phyloP scores from a whole-genome alignment of 805 yeast genomes.

The Tetrapisispora fleetii region DNA sequence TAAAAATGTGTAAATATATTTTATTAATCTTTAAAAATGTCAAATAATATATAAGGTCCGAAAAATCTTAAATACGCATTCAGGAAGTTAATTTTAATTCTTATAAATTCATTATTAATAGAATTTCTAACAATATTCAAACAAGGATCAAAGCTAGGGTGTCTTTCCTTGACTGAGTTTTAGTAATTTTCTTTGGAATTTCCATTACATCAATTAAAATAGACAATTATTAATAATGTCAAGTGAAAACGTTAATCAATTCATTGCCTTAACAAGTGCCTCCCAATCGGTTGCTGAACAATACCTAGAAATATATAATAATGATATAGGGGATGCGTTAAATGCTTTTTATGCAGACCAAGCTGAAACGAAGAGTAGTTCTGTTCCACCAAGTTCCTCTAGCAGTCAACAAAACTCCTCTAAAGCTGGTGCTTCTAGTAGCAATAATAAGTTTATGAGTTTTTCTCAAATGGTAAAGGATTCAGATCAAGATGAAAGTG shows the following conservation, averaged over 20 bases:
- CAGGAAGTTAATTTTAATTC: too few species aligned
- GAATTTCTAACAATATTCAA: too few species aligned
- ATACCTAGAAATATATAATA: constrained; percentile 25
- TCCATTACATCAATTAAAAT: not conserved
- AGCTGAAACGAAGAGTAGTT: constrained; percentile 1
- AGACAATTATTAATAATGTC: constrained; percentile 1
- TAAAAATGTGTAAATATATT: not conserved
- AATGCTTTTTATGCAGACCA: constrained; percentile 20
- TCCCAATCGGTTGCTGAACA: constrained; percentile 31
- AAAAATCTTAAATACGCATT: too few species aligned
- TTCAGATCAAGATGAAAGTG: constrained; percentile 39
- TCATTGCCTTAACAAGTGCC: constrained; percentile 32
- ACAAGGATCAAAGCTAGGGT: too few species aligned
- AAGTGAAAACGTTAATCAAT: constrained; percentile 26
- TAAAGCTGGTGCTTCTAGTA: not conserved
- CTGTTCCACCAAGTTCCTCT: not conserved
- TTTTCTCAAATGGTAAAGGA: constrained; percentile 32
- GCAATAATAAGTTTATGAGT: constrained; percentile 29
- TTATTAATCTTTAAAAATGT: too few species aligned
- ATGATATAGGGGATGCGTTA: constrained; percentile 20
- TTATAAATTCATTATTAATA: too few species aligned
- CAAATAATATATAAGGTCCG: too few species aligned
- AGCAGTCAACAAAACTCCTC: not conserved
- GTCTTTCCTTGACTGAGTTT: too few species aligned
- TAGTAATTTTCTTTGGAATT: too few species aligned